phyloP scores from a whole-genome alignment of 2,329 filamentous ascomycete genomes.

The Beauveria pseudobassiana region DNA sequence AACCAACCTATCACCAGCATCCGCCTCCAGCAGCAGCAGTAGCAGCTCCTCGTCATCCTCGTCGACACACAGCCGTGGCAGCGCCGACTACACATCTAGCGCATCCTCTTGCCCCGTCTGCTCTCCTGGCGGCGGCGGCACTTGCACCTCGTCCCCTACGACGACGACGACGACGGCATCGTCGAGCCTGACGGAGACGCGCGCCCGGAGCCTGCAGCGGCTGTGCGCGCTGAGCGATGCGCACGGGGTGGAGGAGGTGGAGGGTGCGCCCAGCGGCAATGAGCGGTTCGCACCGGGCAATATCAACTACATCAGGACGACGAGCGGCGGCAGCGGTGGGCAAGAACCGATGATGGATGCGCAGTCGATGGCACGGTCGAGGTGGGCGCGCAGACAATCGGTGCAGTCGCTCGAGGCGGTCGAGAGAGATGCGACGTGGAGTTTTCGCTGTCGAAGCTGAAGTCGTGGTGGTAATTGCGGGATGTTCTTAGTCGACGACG shows the following conservation, averaged over 20 bases:
- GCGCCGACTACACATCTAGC: background rate
- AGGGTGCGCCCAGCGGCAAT: background rate
- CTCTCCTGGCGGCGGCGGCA: background rate
- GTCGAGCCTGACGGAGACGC: background rate
- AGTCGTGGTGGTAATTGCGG: background rate
- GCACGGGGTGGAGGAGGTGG: background rate
- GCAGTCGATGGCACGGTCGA: background rate
- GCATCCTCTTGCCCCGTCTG: background rate
- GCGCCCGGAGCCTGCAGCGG: slow-evolving; percentile 4
- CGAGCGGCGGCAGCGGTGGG: background rate
- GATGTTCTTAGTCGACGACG: background rate
- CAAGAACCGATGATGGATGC: background rate
- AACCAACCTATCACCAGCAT: background rate
- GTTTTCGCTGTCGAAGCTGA: background rate
- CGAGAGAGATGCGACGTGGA: background rate
- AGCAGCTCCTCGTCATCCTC: background rate
- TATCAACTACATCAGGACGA: background rate
- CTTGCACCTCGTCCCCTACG: background rate
- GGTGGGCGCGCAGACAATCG: slow-evolving; percentile 2
- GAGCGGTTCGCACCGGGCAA: background rate
- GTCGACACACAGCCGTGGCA: background rate
- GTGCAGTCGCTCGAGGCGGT: slow-evolving; percentile 1
- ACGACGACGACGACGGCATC: background rate
- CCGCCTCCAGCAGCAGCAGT: background rate
- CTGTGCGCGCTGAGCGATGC: slow-evolving; percentile 1